These are phyloP conservation scores for Phytopythium montanum DNA, from an alignment of 352 stramenopile genomes.

Conservation along the genomic window DNA sequence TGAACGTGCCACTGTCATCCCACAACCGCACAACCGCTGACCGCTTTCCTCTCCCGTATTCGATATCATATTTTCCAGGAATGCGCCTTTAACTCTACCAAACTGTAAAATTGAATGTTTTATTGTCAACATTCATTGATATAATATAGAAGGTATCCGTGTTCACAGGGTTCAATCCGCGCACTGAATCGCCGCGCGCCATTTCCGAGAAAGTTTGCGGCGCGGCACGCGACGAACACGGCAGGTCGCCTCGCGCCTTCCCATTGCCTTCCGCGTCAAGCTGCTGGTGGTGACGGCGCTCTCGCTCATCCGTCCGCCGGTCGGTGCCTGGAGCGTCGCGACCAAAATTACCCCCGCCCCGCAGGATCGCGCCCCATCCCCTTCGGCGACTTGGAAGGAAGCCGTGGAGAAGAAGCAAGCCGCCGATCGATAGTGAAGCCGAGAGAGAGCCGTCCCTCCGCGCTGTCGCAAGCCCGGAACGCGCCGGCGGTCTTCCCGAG, in stretches of 20 bases:
- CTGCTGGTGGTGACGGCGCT: no score
- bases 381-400: constrained; percentile 4
- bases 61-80: background rate
- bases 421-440: background rate
- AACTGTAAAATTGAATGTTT: background rate
- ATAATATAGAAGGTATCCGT: background rate
- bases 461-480: constrained; percentile 1
- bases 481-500: background rate
- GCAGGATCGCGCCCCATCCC: background rate
- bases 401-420: background rate
- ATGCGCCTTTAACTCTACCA: background rate
- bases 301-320: background rate
- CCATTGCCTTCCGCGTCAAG: background rate
- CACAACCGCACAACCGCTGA: constrained; percentile 2
- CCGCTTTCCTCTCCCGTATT: background rate
- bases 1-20: background rate
- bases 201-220: constrained; percentile 3
- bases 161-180: background rate
- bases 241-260: background rate
- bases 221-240: background rate
- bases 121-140: background rate
- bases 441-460: background rate
- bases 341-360: background rate
- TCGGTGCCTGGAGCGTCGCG: background rate
- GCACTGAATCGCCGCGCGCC: background rate